Conservation (phyloP, 1,139 yeast species). For the Yamadazyma diospyri region DNA sequence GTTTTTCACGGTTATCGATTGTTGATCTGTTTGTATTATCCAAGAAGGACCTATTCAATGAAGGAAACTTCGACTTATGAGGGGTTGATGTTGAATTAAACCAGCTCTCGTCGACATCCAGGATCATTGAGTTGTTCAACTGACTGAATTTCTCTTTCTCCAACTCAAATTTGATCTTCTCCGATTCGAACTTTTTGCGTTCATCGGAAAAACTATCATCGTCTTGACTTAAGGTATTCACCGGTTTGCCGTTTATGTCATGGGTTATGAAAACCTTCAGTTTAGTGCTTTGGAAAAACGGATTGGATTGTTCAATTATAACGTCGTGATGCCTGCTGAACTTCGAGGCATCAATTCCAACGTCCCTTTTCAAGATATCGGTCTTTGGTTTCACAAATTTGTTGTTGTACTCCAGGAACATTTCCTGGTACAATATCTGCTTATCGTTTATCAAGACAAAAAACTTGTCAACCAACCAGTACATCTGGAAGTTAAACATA, state of each 20-base stretch:
- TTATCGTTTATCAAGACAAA: slow-evolving; percentile 53
- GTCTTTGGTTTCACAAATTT: slow-evolving; percentile 65
- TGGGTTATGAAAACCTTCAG: slow-evolving; percentile 46
- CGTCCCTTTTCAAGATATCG: slow-evolving; percentile 56
- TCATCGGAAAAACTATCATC: slow-evolving; percentile 12
- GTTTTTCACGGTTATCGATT: not conserved
- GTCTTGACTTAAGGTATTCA: slow-evolving; percentile 14
- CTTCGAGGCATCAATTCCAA: slow-evolving; percentile 57
- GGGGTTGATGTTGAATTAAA: slow-evolving; percentile 10
- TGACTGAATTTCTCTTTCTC: slow-evolving; percentile 14
- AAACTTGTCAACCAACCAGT: slow-evolving; percentile 44
- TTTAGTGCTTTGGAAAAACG: slow-evolving; percentile 22
- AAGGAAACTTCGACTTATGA: slow-evolving; percentile 4
- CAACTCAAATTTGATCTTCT: slow-evolving; percentile 14
- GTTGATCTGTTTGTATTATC: not conserved
- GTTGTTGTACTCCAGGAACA: slow-evolving; percentile 58
- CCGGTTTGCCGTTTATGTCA: slow-evolving; percentile 39
- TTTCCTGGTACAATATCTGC: slow-evolving; percentile 57
- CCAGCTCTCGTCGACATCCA: slow-evolving; percentile 9
- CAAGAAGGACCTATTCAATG: slow-evolving; percentile 3
- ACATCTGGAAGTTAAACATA: slow-evolving; percentile 35
- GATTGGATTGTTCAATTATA: slow-evolving; percentile 21
- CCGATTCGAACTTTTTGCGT: slow-evolving; percentile 14
- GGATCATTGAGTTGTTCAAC: slow-evolving; percentile 9
- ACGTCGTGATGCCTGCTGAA: slow-evolving; percentile 28